phyloP scores from a whole-genome alignment of 176 grass and related monocot genomes.

The Bonia amplexicaulis region DNA sequence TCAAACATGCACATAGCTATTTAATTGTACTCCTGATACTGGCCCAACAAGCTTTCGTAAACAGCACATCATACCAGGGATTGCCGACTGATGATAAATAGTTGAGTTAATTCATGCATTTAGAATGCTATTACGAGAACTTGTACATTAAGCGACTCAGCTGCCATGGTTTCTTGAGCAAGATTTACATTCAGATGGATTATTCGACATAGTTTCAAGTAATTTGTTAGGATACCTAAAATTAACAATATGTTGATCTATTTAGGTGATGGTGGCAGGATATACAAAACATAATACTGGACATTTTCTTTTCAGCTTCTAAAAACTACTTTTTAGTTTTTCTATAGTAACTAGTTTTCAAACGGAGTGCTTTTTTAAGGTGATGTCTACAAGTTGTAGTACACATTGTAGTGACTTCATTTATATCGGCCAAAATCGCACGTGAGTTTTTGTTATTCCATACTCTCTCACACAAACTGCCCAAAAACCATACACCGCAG shows the following conservation, averaged over 20 bases:
- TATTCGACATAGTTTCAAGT: neutral
- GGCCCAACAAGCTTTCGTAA: neutral
- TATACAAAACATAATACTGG: neutral
- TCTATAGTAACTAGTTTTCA: no score
- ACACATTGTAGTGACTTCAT: no score
- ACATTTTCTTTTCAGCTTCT: no score
- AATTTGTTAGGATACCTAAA: neutral
- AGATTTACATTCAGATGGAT: conserved; percentile 3
- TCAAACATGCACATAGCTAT: neutral
- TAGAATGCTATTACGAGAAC: neutral
- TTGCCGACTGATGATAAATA: neutral
- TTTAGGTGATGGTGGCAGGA: neutral
- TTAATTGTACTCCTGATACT: neutral
- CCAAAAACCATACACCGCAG: no score
- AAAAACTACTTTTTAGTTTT: no score
- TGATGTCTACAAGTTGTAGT: no score
- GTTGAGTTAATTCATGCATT: neutral
- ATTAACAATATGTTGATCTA: neutral
- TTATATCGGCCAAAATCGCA: no score
- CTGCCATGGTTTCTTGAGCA: neutral
- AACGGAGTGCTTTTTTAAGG: no score
- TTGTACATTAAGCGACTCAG: neutral
- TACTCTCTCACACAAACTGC: no score
- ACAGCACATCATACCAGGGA: neutral
- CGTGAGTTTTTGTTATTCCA: no score